These are phyloP conservation scores for Diaporthe sp. DNA, from an alignment of 2,329 filamentous ascomycete genomes.

Conservation along the genomic window DNA sequence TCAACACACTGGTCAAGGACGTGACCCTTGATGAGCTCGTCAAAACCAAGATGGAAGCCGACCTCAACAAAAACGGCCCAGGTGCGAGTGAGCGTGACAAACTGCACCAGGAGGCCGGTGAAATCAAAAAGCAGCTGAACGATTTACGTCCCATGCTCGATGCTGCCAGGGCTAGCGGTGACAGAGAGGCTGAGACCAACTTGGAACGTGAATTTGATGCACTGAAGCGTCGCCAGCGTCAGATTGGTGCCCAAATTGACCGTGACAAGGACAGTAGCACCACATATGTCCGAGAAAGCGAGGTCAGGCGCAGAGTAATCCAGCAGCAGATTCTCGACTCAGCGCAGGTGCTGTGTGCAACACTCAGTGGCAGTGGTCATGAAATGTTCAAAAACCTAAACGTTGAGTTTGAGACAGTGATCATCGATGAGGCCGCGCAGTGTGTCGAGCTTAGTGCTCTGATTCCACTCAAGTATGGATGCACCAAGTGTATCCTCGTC, in stretches of 20 bases:
- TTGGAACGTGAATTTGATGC: conserved; percentile 83
- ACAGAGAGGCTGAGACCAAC: conserved; percentile 58
- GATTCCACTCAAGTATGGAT: conserved; percentile 97
- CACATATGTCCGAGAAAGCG: conserved; percentile 82
- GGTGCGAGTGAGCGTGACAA: conserved; percentile 67
- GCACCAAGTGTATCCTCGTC: conserved; percentile 95
- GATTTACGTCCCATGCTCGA: conserved; percentile 79
- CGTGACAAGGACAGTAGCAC: conserved; percentile 87
- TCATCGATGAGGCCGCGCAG: conserved; percentile 98
- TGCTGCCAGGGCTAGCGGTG: conserved; percentile 66
- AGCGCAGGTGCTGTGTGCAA: conserved; percentile 93
- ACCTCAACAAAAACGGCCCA: conserved; percentile 64
- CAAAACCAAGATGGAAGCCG: conserved; percentile 73
- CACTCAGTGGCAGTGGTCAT: conserved; percentile 93
- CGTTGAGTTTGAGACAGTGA: conserved; percentile 97
- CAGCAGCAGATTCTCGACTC: conserved; percentile 93
- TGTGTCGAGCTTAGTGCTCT: conserved; percentile 97
- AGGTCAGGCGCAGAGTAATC: conserved; percentile 83
- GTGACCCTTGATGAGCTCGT: conserved; percentile 95
- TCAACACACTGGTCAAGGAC: conserved; percentile 88
- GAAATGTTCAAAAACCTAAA: conserved; percentile 96
- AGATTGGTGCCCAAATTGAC: conserved; percentile 86
- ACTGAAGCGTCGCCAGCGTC: conserved; percentile 78
- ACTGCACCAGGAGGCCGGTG: conserved; percentile 71
- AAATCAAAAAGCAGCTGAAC: conserved; percentile 80